Evolutionary conservation across 371 early-diverging fungal species (phyloP), one percentile per base, ranked within the genome.

Genomic region (Lichtheimia ornata): DNA sequence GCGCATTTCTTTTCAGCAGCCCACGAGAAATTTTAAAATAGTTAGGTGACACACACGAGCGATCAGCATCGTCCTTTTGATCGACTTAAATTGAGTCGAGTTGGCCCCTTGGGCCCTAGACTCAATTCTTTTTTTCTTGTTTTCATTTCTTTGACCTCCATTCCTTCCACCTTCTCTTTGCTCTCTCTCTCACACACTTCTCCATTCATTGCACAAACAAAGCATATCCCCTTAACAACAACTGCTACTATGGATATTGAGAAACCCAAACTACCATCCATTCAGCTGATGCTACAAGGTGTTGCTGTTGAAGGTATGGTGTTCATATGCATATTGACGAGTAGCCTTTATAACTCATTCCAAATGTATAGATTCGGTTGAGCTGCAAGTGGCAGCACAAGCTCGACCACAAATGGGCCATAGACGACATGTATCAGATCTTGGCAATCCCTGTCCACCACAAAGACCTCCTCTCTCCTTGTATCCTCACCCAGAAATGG

Each of bases 381-480:
- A 35, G 35, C 35, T n/a, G n/a, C 47, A 47, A 47, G 20, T 47
- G 11, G 5, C n/a, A 18, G 20, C 18, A 15, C 47, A 47, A 47
- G 2, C n/a, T 5, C 52, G 52, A 24, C 24, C 14, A 0, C 22
- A 27, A 5, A 22, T 52, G 1, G 63, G 64, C 13, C 78, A 74
- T 43, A 56, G 65, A 45, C 65, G 74, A 13, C 70, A 77, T 64
- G 59, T 56, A 35, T 71, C 74, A 5, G 74, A 71, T 47, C 64
- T 65, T 52, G 40, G 25, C 44, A 24, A 53, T 47, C 13, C 15
- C 24, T 30, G 15, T 53, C 53, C 53, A 27, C 30, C 49, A 59
- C 24, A 41, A 20, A 40, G 47, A n/a, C 43, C 40, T 45, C 35
- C 44, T 14, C 41, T 20, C 42, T 47, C 6, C 47, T 43, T 54